phyloP scores from a whole-genome alignment of 2,329 filamentous ascomycete genomes.

The Cephalotrichum gorgonifer region DNA sequence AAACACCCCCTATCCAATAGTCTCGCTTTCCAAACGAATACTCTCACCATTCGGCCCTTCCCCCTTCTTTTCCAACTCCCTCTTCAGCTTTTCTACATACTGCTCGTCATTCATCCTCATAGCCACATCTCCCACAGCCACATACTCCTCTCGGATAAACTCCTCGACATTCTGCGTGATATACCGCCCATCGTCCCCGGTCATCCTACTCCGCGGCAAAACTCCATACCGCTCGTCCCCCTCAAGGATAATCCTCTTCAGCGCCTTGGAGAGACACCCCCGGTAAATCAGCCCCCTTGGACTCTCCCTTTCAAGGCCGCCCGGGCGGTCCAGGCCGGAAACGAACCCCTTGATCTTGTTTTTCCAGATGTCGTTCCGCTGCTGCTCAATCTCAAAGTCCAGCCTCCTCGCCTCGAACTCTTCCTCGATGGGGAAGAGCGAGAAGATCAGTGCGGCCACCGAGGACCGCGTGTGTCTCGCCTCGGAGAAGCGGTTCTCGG shows the following conservation, averaged over 20 bases:
- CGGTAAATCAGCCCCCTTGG: constrained; percentile 17
- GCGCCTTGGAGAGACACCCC: constrained; percentile 24
- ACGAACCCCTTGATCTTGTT: constrained; percentile 30
- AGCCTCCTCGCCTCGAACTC: constrained; percentile 33
- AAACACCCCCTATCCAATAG: no score
- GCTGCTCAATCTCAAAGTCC: constrained; percentile 28
- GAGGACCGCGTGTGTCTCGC: constrained; percentile 24
- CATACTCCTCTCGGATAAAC: constrained; percentile 31
- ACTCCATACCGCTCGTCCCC: constrained; percentile 28
- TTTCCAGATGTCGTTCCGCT: constrained; percentile 31
- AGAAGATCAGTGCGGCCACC: constrained; percentile 43
- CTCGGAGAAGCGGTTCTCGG: constrained; percentile 22
- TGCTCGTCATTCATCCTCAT: constrained; percentile 14
- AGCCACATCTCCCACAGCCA: constrained; percentile 23
- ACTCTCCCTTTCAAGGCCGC: neutral
- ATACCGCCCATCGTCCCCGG: constrained; percentile 29
- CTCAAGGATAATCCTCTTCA: constrained; percentile 40
- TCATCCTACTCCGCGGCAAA: constrained; percentile 14
- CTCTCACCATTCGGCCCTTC: neutral
- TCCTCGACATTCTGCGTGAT: constrained; percentile 25
- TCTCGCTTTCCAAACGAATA: neutral
- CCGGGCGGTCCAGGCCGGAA: constrained; percentile 16
- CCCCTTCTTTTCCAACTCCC: neutral
- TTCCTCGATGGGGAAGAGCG: constrained; percentile 31
- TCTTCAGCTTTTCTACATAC: constrained; percentile 6